Evolutionary conservation across 2,329 filamentous ascomycete genomes (phyloP).

Genomic region (Trichoderma guizhouense): DNA sequence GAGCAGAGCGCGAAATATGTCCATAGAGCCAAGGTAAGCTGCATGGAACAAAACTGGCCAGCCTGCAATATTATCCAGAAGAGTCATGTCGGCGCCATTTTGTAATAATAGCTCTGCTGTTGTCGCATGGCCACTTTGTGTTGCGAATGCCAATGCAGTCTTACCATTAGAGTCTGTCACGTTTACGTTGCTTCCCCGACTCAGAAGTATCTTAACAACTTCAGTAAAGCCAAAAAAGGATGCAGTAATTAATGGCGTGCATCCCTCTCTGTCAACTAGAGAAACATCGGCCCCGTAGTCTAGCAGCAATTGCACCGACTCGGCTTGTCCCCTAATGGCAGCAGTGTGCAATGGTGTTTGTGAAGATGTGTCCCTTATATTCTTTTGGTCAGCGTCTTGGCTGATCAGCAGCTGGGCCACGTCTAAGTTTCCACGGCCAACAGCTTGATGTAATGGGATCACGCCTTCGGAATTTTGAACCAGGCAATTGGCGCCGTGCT

Average conservation of each 20-base stretch:
- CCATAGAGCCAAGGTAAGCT: neutral
- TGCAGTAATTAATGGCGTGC: neutral
- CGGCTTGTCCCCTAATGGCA: neutral
- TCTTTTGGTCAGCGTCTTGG: neutral
- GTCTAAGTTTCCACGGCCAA: neutral
- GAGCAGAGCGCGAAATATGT: neutral
- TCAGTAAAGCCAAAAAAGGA: neutral
- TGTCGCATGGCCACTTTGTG: neutral
- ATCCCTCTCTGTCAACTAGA: neutral
- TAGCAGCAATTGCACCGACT: neutral
- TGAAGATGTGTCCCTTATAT: neutral
- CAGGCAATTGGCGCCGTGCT: neutral
- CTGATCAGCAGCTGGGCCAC: neutral
- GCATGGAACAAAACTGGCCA: neutral
- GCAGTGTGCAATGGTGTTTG: neutral
- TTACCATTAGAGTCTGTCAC: neutral
- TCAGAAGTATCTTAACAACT: neutral
- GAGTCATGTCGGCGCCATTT: neutral
- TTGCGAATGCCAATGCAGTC: neutral
- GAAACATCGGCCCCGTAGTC: neutral
- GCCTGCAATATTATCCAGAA: neutral
- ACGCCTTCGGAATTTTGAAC: neutral
- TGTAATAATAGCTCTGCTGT: neutral
- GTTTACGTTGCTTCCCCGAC: neutral
- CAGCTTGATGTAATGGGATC: neutral